A percentile compares a stretch with the other conserved stretches of the same genome.
phyloP scores from a whole-genome alignment of 2,329 filamentous ascomycete species.

The Monosporascus sp. region DNA sequence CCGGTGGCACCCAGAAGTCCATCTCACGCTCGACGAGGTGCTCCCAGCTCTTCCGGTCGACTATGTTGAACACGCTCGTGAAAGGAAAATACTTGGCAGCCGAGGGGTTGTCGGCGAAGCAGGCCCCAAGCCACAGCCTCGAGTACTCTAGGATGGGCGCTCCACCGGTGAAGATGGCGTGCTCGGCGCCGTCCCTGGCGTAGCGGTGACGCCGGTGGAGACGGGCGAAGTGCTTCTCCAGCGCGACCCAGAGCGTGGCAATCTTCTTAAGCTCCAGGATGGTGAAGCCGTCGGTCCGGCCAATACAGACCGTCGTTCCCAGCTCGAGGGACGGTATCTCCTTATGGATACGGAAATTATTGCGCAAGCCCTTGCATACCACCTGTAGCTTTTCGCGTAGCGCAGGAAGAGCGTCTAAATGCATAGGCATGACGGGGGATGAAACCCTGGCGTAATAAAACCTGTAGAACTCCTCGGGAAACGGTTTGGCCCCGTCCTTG shows the following conservation, averaged over 20 bases:
- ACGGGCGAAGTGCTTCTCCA: not conserved
- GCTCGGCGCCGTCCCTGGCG: not conserved
- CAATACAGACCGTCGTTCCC: conserved; percentile 10
- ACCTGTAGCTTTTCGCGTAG: not conserved
- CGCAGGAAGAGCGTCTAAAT: not conserved
- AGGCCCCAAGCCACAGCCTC: not conserved
- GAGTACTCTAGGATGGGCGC: not conserved
- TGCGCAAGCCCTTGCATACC: conserved; percentile 5
- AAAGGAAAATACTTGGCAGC: not conserved
- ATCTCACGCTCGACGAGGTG: conserved; percentile 1
- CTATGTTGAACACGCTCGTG: not conserved
- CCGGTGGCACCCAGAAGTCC: not conserved
- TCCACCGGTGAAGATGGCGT: not conserved
- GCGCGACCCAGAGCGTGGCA: conserved; percentile 5
- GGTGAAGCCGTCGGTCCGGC: conserved; percentile 11
- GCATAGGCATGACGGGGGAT: conserved; percentile 10
- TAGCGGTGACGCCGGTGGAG: conserved; percentile 5
- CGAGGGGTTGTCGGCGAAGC: not conserved
- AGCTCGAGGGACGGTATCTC: conserved; percentile 7
- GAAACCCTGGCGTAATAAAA: conserved; percentile 11
- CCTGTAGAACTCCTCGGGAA: conserved; percentile 3
- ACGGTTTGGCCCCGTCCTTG: not conserved
- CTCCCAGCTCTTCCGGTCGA: not conserved
- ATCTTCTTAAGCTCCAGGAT: conserved; percentile 15
- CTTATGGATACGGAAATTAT: conserved; percentile 11